These are phyloP conservation scores for Spathaspora hagerdaliae DNA, from an alignment of 805 yeast species.

Conservation along the genomic window DNA sequence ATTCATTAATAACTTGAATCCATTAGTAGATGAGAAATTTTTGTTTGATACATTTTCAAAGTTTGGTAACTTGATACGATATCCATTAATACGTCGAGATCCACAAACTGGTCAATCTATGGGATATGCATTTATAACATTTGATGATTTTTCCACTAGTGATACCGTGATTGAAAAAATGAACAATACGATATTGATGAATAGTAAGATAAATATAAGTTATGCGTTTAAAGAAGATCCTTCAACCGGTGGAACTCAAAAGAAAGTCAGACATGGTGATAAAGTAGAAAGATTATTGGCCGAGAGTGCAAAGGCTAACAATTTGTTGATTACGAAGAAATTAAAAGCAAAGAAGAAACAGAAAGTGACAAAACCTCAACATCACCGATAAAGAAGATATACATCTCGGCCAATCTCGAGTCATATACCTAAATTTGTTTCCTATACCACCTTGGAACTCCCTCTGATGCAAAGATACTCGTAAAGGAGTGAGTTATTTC, in stretches of 20 bases:
- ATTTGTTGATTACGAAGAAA: background rate
- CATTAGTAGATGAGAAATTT: conserved; percentile 57
- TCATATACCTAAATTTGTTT: too few relatives aligned
- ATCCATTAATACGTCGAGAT: conserved; percentile 51
- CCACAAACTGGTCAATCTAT: conserved; percentile 43
- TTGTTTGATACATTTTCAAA: conserved; percentile 55
- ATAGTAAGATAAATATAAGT: conserved; percentile 53
- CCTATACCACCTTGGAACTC: too few relatives aligned
- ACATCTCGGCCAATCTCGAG: too few relatives aligned
- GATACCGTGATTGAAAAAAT: conserved; percentile 69
- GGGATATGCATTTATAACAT: conserved; percentile 67
- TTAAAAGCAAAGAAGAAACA: background rate
- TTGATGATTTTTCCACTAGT: conserved; percentile 58
- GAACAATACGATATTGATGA: conserved; percentile 68
- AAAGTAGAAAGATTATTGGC: conserved; percentile 71
- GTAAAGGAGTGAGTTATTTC: too few relatives aligned
- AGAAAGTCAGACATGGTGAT: conserved; percentile 68
- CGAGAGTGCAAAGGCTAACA: conserved; percentile 40
- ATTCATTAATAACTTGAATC: conserved; percentile 60
- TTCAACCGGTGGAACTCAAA: conserved; percentile 27
- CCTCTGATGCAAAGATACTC: too few relatives aligned
- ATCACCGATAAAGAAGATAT: background rate
- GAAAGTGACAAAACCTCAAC: background rate
- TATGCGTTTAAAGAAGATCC: conserved; percentile 70
- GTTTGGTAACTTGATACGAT: conserved; percentile 59